These are phyloP conservation scores for Pelargonium cotyledonis DNA, from an alignment of 441 rosid species.

Conservation along the genomic window DNA sequence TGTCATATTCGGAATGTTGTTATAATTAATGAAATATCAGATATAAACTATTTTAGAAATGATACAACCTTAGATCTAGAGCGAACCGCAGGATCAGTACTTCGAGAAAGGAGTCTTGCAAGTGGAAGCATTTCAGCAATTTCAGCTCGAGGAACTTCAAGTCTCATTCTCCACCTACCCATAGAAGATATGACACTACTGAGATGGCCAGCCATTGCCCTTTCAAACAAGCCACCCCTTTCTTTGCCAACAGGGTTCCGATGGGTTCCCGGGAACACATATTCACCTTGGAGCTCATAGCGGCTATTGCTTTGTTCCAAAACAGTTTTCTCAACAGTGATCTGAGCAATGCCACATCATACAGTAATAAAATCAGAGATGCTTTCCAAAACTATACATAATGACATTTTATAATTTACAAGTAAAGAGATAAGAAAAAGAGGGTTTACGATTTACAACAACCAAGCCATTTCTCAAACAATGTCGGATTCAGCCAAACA, in stretches of 20 bases:
- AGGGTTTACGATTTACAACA: no score
- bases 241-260: slow-evolving; percentile 66
- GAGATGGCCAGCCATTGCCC: slow-evolving; percentile 93
- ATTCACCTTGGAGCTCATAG: slow-evolving; percentile 99
- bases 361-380: slow-evolving; percentile 5
- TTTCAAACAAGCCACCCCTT: slow-evolving; percentile 69
- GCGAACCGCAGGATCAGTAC: slow-evolving; percentile 96
- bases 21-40: not conserved
- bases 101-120: slow-evolving; percentile 94
- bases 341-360: slow-evolving; percentile 30
- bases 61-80: slow-evolving; percentile 85
- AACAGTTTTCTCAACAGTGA: slow-evolving; percentile 88
- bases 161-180: slow-evolving; percentile 99
- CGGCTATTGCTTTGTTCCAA: slow-evolving; percentile 84
- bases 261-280: slow-evolving; percentile 91
- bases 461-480: no score
- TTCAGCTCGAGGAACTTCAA: slow-evolving; percentile 98
- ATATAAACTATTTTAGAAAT: slow-evolving; percentile 9
- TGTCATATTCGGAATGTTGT: slow-evolving; percentile 4
- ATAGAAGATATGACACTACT: slow-evolving; percentile 95
- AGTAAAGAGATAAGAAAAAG: no score
- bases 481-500: no score
- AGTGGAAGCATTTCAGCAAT: slow-evolving; percentile 99
- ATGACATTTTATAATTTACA: not conserved
- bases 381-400: not conserved